Conservation (phyloP, 75 land plant species). For the Selaginella tamariscina region DNA sequence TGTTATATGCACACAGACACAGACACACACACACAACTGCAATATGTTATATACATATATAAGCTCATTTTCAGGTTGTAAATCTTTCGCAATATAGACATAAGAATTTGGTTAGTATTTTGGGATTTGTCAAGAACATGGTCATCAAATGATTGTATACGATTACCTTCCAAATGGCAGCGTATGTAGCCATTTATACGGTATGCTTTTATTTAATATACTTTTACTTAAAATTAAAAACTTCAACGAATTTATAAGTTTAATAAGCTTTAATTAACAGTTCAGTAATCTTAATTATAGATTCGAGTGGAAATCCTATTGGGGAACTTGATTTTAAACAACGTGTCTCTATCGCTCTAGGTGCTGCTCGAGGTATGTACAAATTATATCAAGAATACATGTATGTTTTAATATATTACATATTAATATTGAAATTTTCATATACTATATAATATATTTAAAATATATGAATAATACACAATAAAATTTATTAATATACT, state of each 20-base stretch:
- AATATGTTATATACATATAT: too few relatives aligned
- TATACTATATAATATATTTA: background rate
- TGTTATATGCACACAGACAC: too few relatives aligned
- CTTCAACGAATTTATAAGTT: too few relatives aligned
- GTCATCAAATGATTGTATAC: slow-evolving; percentile 46
- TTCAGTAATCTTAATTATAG: slow-evolving; percentile 27
- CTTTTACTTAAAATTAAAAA: too few relatives aligned
- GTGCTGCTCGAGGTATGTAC: slow-evolving; percentile 68
- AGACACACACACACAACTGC: too few relatives aligned
- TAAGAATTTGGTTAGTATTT: slow-evolving; percentile 61
- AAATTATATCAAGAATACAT: background rate
- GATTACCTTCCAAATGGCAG: slow-evolving; percentile 80
- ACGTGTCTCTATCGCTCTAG: slow-evolving; percentile 60
- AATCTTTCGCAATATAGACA: slow-evolving; percentile 49
- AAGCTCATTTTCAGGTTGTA: slow-evolving; percentile 51
- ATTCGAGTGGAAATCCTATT: slow-evolving; percentile 35
- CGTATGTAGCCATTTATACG: slow-evolving; percentile 57
- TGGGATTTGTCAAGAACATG: slow-evolving; percentile 71
- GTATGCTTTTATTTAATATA: slow-evolving; percentile 28
- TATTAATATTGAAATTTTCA: background rate
- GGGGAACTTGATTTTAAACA: slow-evolving; percentile 69
- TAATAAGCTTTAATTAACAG: too few relatives aligned
- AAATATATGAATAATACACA: slow-evolving; percentile 6
- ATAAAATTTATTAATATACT: too few relatives aligned
- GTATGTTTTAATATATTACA: background rate